Conservation (phyloP, 345 rosid species). For the Odontarrhena argentea region DNA sequence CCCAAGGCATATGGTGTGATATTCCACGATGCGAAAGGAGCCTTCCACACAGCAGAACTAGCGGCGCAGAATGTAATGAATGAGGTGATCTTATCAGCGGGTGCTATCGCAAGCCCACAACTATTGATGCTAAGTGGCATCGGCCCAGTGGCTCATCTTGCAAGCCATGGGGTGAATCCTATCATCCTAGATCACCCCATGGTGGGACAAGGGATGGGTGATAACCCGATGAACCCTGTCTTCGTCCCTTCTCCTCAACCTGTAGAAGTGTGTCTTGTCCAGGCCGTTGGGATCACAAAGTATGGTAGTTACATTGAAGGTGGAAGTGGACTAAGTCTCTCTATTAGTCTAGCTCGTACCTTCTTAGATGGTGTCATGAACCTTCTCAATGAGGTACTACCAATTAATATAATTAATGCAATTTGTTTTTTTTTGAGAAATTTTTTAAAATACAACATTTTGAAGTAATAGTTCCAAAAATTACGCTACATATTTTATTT, state of each 20-base stretch:
- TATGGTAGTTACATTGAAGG: slow-evolving; percentile 54
- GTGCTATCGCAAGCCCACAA: slow-evolving; percentile 82
- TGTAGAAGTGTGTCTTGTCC: slow-evolving; percentile 53
- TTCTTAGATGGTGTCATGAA: slow-evolving; percentile 28
- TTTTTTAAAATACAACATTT: too few relatives aligned
- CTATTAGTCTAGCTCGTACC: slow-evolving; percentile 41
- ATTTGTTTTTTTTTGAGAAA: too few relatives aligned
- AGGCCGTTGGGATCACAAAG: slow-evolving; percentile 57
- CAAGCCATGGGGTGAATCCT: slow-evolving; percentile 41
- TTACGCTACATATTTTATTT: too few relatives aligned
- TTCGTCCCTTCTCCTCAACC: slow-evolving; percentile 53
- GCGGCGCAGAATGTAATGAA: slow-evolving; percentile 29
- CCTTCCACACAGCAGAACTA: slow-evolving; percentile 49
- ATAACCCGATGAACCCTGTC: slow-evolving; percentile 62
- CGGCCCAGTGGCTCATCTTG: slow-evolving; percentile 54
- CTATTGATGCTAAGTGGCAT: slow-evolving; percentile 66
- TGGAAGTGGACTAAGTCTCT: slow-evolving; percentile 47
- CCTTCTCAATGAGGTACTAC: slow-evolving; percentile 45
- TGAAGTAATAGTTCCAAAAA: too few relatives aligned
- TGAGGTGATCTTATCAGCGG: slow-evolving; percentile 73
- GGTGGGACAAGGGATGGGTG: slow-evolving; percentile 75
- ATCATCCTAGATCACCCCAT: slow-evolving; percentile 50
- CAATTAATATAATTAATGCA: too few relatives aligned
- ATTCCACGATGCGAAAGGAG: slow-evolving; percentile 52
- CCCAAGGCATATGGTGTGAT: slow-evolving; percentile 70